Percentiles rank a stretch among this genome's conserved stretches.
Evolutionary conservation across 2,329 filamentous ascomycete genomes (phyloP).

Genomic region (Lasiodiplodia hormozganensis): DNA sequence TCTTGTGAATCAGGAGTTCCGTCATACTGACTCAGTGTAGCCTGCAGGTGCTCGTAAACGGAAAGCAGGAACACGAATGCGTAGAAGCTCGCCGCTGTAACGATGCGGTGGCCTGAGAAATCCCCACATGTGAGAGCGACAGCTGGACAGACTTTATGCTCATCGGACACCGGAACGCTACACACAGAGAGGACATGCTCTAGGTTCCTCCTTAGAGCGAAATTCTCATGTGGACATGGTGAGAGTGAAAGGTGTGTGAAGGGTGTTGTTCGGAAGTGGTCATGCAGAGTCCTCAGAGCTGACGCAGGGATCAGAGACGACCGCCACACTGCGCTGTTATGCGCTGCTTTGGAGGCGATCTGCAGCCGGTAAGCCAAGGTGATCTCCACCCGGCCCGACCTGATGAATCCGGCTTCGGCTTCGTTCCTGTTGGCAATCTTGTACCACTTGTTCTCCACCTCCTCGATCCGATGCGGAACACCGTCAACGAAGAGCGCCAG

Average conservation of each 20-base stretch:
- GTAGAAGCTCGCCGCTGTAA: conserved; percentile 28
- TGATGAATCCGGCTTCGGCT: neutral
- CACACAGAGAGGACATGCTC: conserved; percentile 33
- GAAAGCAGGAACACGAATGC: conserved; percentile 7
- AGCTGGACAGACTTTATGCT: neutral
- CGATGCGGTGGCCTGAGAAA: conserved; percentile 30
- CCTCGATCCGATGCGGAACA: neutral
- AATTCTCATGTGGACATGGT: conserved; percentile 20
- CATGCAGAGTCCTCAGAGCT: neutral
- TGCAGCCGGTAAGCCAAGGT: conserved; percentile 24
- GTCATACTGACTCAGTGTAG: neutral
- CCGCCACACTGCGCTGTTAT: neutral
- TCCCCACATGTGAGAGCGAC: conserved; percentile 32
- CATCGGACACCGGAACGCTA: conserved; percentile 19
- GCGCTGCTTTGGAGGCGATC: neutral
- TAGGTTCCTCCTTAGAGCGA: conserved; percentile 28
- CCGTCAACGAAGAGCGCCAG: conserved; percentile 14
- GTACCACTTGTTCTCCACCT: conserved; percentile 22
- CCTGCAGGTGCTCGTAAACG: neutral
- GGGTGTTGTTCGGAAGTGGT: neutral
- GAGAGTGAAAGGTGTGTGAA: neutral
- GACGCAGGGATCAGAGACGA: conserved; percentile 2
- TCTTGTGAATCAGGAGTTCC: neutral
- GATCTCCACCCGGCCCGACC: conserved; percentile 6
- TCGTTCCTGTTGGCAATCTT: conserved; percentile 6